These are phyloP conservation scores for Sporothrix mexicana DNA, from an alignment of 2,329 filamentous ascomycete species.

Conservation along the genomic window DNA sequence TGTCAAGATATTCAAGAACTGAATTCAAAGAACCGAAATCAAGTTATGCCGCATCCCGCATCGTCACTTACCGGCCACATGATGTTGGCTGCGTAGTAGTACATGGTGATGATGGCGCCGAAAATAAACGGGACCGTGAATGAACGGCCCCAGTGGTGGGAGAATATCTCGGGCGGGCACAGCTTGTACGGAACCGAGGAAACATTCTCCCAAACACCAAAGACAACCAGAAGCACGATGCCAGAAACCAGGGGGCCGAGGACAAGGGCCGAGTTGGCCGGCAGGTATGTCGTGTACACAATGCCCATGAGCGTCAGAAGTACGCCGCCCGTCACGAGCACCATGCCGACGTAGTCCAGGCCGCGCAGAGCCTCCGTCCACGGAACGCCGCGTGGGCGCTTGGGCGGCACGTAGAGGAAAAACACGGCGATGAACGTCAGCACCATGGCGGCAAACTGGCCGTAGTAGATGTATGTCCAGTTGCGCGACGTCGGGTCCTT, in stretches of 20 bases:
- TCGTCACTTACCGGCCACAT: conserved; percentile 43
- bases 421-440: conserved; percentile 53
- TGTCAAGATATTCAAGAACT: too few relatives aligned
- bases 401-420: conserved; percentile 46
- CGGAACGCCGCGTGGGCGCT: conserved; percentile 45
- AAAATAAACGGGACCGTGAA: conserved; percentile 54
- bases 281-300: conserved; percentile 47
- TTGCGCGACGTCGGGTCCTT: conserved; percentile 26
- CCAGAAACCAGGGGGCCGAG: conserved; percentile 48
- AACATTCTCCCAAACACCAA: conserved; percentile 50
- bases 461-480: conserved; percentile 56
- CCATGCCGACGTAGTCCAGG: conserved; percentile 49
- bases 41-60: too few relatives aligned
- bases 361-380: conserved; percentile 45
- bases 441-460: conserved; percentile 49
- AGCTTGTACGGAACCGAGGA: conserved; percentile 48
- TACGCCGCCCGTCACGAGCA: conserved; percentile 47
- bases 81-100: conserved; percentile 56
- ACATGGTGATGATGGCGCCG: conserved; percentile 57
- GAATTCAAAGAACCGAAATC: too few relatives aligned
- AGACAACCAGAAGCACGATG: conserved; percentile 45
- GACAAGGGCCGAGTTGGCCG: conserved; percentile 46
- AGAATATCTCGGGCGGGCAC: conserved; percentile 54
- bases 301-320: conserved; percentile 49
- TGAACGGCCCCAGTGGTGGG: conserved; percentile 51